Evolutionary conservation across 1,284 basidiomycete species (phyloP).

Genomic region (Cerioporus squamosus): DNA sequence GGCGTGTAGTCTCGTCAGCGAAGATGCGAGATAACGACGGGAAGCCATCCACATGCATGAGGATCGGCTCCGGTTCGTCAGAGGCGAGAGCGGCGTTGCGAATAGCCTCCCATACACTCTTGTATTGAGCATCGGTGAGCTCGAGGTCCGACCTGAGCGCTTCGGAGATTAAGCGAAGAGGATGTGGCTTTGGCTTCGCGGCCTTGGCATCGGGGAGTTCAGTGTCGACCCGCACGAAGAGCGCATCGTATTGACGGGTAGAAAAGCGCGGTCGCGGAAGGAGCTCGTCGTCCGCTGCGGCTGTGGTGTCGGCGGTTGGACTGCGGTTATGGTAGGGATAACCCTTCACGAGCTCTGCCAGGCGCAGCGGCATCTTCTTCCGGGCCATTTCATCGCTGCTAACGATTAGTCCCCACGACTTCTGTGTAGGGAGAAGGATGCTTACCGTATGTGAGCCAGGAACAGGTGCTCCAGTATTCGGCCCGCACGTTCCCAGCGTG

Average conservation of each 20-base stretch:
- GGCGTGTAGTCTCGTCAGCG: slow-evolving; percentile 67
- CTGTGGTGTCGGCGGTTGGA: slow-evolving; percentile 30
- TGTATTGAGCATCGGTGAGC: slow-evolving; percentile 41
- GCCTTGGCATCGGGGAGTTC: slow-evolving; percentile 42
- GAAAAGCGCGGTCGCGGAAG: slow-evolving; percentile 66
- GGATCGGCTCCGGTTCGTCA: slow-evolving; percentile 23
- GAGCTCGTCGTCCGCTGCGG: slow-evolving; percentile 43
- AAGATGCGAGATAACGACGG: slow-evolving; percentile 47
- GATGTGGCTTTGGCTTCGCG: slow-evolving; percentile 51
- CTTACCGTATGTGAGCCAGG: slow-evolving; percentile 68
- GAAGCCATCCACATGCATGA: slow-evolving; percentile 19
- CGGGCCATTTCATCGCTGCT: slow-evolving; percentile 60
- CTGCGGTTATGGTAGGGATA: slow-evolving; percentile 60
- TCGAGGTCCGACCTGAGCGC: slow-evolving; percentile 54
- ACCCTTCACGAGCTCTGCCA: slow-evolving; percentile 66
- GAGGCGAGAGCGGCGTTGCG: slow-evolving; percentile 42
- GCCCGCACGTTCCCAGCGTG: slow-evolving; percentile 71
- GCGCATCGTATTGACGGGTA: slow-evolving; percentile 61
- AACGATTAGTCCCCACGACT: slow-evolving; percentile 2
- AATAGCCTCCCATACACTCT: slow-evolving; percentile 58
- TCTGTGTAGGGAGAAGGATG: slow-evolving; percentile 1
- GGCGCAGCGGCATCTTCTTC: slow-evolving; percentile 65
- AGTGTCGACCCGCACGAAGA: slow-evolving; percentile 66
- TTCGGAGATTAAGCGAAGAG: slow-evolving; percentile 60
- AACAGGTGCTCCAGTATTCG: slow-evolving; percentile 76